A percentile compares a stretch with the other conserved stretches of the same genome.
phyloP scores from a whole-genome alignment of 2,329 filamentous ascomycete species.

The Apiospora phragmitis region DNA sequence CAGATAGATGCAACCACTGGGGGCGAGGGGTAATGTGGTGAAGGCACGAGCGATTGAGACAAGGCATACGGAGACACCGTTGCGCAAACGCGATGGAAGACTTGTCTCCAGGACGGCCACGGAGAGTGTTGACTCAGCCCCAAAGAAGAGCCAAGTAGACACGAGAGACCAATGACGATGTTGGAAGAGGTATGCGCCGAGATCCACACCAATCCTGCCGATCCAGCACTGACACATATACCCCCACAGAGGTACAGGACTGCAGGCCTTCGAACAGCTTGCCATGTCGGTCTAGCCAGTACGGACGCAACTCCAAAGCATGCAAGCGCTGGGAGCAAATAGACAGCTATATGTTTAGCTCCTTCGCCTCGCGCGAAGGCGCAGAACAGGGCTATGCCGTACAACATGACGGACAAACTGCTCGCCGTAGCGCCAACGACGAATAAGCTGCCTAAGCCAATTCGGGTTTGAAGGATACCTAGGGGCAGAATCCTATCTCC shows the following conservation, averaged over 20 bases:
- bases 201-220: not conserved
- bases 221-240: not conserved
- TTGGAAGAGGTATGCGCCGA: not conserved
- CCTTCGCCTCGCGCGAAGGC: not conserved
- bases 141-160: not conserved
- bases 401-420: not conserved
- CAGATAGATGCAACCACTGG: not conserved
- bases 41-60: not conserved
- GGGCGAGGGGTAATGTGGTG: not conserved
- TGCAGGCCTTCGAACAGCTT: not conserved
- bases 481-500: not conserved
- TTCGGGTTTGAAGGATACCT: not conserved
- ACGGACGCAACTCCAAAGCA: not conserved
- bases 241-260: not conserved
- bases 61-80: not conserved
- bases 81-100: not conserved
- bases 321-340: not conserved
- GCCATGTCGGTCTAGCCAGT: not conserved
- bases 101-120: not conserved
- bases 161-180: not conserved
- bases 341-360: not conserved
- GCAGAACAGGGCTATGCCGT: not conserved
- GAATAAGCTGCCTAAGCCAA: not conserved
- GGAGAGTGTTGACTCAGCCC: not conserved
- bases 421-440: not conserved